phyloP scores from a whole-genome alignment of 805 yeast species.

The Brettanomyces custersianus region DNA sequence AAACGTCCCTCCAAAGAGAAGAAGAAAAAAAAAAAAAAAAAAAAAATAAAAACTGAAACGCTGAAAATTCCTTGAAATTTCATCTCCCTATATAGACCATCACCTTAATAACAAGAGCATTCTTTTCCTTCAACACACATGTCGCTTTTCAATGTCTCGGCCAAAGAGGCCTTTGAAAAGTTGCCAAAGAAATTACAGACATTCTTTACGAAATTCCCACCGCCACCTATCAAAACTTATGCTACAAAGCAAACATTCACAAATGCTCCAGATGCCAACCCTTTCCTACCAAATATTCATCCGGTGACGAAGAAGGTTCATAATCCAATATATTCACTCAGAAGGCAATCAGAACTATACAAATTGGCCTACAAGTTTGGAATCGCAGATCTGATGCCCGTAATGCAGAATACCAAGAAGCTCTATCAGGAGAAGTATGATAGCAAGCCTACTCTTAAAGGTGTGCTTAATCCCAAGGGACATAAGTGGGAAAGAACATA shows the following conservation, averaged over 20 bases:
- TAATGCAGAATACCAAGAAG: slow-evolving; percentile 46
- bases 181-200: slow-evolving; percentile 63
- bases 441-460: slow-evolving; percentile 61
- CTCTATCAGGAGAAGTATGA: slow-evolving; percentile 75
- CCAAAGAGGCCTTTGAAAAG: slow-evolving; percentile 29
- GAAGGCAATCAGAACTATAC: slow-evolving; percentile 76
- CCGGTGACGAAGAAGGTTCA: slow-evolving; percentile 74
- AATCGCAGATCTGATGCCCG: slow-evolving; percentile 69
- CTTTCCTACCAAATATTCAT: slow-evolving; percentile 78
- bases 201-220: slow-evolving; percentile 80
- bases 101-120: too few relatives aligned
- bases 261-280: slow-evolving; percentile 66
- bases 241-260: slow-evolving; percentile 56
- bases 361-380: slow-evolving; percentile 79
- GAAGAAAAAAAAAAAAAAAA: too few relatives aligned
- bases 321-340: slow-evolving; percentile 66
- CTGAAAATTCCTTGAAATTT: too few relatives aligned
- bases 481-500: slow-evolving; percentile 69
- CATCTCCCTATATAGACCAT: too few relatives aligned
- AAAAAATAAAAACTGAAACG: too few relatives aligned
- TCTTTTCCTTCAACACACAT: too few relatives aligned
- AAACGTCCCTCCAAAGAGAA: too few relatives aligned
- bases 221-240: slow-evolving; percentile 66
- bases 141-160: slow-evolving; percentile 19
- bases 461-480: slow-evolving; percentile 72